phyloP scores from a whole-genome alignment of 202 grass and related monocot species.

The Thinopyrum obtusiflorum region DNA sequence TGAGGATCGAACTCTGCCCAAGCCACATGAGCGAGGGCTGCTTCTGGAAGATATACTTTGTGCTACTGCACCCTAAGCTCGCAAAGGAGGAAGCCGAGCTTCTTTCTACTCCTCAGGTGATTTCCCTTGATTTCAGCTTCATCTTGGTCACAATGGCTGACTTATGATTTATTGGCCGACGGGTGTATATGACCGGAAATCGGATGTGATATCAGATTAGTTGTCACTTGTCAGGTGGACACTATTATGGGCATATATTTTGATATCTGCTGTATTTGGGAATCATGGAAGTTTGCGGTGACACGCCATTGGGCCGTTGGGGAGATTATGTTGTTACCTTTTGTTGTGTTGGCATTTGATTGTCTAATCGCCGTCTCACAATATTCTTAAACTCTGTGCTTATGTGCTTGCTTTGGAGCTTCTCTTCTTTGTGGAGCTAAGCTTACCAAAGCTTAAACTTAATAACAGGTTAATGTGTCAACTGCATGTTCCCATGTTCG shows the following conservation, averaged over 20 bases:
- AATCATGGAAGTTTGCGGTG: neutral
- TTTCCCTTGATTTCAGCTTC: neutral
- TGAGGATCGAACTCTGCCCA: constrained; percentile 88
- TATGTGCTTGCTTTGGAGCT: neutral
- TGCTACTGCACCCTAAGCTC: constrained; percentile 83
- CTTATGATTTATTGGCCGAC: neutral
- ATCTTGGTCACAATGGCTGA: neutral
- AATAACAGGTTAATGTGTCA: neutral
- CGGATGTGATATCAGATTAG: neutral
- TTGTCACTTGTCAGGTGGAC: neutral
- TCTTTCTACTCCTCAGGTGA: constrained; percentile 76
- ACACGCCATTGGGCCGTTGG: neutral
- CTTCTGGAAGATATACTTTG: constrained; percentile 98
- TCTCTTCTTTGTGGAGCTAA: neutral
- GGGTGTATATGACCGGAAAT: neutral
- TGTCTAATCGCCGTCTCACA: neutral
- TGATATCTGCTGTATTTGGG: neutral
- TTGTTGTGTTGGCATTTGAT: constrained; percentile 3
- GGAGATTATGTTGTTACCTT: neutral
- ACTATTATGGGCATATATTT: neutral
- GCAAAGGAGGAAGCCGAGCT: constrained; percentile 64
- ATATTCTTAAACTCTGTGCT: neutral
- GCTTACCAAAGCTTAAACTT: neutral
- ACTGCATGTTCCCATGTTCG: neutral
- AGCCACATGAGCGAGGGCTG: constrained; percentile 78